Base-by-base conservation (phyloP, 2,329 filamentous ascomycete genomes). In the Beauveria sp. region DNA sequence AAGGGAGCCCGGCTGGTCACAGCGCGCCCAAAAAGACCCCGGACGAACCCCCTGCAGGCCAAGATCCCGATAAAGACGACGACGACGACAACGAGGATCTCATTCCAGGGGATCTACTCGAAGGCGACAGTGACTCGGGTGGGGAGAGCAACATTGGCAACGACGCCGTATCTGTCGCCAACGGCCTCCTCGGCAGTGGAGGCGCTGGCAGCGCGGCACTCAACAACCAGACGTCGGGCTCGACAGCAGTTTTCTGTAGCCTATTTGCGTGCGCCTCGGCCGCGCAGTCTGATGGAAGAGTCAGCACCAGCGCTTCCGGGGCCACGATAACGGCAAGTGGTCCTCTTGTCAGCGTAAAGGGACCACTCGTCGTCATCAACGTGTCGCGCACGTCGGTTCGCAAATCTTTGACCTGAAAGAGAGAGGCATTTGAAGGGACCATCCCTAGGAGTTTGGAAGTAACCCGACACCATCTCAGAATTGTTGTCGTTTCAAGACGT, bases 271-370 rank as follows among this genome's bases (percentile, higher is more conserved):
- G 44, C 30, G 55, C 55, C 30, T 24, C 55, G 2, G 55, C 55
- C 9, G 44, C 55, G 20, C 44, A 57, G 44, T 57, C 55, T 18
- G 55, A 41, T 18, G 55, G 55, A 2, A 40, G 26, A 20, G 55
- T 57, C 55, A 50, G 55, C 55, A 56, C 54, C 43, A 57, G 44
- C 55, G 30, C 55, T 9, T 40, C 55, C 5, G 55, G 55, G 7
- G 44, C 55, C 44, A 26, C 12, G 30, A 41, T 57, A 3, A 20
- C 37, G 16, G 55, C 44, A 8, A 26, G 30, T 10, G 55, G 44
- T 7, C 43, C 44, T 10, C 55, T 57, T 9, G 30, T 57, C 22
- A 50, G 44, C 44, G 22, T 57, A 20, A 28, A 57, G 30, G 55
- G 55, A 4, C 55, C 55, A 10, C 55, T 57, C 0, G 55, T 57